A percentile compares a stretch with the other conserved stretches of the same genome.
phyloP scores from a whole-genome alignment of 495 filamentous ascomycete genomes.

The Bombardia bombarda region DNA sequence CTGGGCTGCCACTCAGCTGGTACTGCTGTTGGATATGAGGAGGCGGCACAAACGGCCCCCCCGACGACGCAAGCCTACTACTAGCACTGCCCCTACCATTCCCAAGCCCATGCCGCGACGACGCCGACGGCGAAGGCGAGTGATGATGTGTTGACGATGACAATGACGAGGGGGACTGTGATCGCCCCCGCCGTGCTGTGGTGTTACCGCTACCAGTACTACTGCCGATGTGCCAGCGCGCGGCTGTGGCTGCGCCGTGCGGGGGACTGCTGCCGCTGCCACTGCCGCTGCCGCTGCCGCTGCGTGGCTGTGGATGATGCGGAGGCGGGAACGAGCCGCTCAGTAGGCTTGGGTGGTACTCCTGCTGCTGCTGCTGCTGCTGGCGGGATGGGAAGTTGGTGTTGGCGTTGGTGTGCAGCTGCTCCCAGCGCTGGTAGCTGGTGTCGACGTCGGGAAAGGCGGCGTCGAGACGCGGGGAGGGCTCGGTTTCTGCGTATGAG shows the following conservation, averaged over 20 bases:
- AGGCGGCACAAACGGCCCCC: too few species aligned
- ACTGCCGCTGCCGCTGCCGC: background rate
- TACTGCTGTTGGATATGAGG: background rate
- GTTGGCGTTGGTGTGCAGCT: constrained; percentile 4
- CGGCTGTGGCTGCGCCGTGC: background rate
- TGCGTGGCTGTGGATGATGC: background rate
- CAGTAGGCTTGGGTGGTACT: too few species aligned
- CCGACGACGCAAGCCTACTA: too few species aligned
- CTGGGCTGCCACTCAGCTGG: background rate
- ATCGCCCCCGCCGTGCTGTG: background rate
- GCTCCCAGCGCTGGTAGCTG: constrained; percentile 29
- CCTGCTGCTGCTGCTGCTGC: background rate
- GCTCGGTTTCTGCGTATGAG: constrained; percentile 36
- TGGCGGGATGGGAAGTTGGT: background rate
- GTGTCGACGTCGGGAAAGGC: constrained; percentile 29
- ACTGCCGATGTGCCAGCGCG: background rate
- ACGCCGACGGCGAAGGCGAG: background rate
- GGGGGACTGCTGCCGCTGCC: background rate
- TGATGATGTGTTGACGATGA: too few species aligned
- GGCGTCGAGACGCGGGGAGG: constrained; percentile 26
- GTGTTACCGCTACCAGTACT: background rate
- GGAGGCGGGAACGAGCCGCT: too few species aligned
- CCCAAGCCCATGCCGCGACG: background rate
- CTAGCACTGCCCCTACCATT: background rate
- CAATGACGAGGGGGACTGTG: background rate